These are phyloP conservation scores for Candida arabinofermentans DNA, from an alignment of 805 yeast genomes.

Conservation along the genomic window DNA sequence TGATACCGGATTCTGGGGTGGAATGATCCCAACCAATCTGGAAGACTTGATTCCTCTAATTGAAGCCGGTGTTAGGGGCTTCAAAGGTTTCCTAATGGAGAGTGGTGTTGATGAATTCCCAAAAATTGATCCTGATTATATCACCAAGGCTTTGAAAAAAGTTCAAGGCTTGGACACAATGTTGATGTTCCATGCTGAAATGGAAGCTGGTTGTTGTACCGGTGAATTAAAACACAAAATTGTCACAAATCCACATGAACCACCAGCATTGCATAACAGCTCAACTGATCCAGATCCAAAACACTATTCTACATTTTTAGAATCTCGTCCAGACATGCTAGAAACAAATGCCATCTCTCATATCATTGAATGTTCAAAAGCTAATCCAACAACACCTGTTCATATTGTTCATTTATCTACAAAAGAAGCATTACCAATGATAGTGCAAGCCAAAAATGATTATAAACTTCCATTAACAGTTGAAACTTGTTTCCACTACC, in stretches of 20 bases:
- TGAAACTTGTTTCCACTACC: slow-evolving; percentile 93
- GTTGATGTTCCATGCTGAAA: slow-evolving; percentile 91
- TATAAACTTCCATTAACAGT: slow-evolving; percentile 65
- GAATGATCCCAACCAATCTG: slow-evolving; percentile 76
- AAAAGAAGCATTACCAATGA: slow-evolving; percentile 72
- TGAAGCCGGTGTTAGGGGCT: slow-evolving; percentile 86
- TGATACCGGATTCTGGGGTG: slow-evolving; percentile 97
- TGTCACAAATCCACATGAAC: slow-evolving; percentile 26
- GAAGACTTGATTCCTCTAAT: slow-evolving; percentile 70
- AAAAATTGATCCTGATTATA: slow-evolving; percentile 61
- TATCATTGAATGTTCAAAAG: slow-evolving; percentile 58
- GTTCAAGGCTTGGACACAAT: slow-evolving; percentile 65
- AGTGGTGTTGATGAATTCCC: slow-evolving; percentile 98
- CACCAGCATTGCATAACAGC: slow-evolving; percentile 17
- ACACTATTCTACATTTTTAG: slow-evolving; percentile 53
- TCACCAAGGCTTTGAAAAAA: slow-evolving; percentile 58
- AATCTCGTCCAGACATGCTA: slow-evolving; percentile 84
- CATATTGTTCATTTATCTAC: slow-evolving; percentile 93
- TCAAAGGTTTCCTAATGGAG: slow-evolving; percentile 88
- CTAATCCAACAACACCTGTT: slow-evolving; percentile 57
- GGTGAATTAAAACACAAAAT: slow-evolving; percentile 1
- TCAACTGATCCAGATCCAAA: slow-evolving; percentile 55
- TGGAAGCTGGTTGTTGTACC: slow-evolving; percentile 36
- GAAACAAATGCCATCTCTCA: slow-evolving; percentile 81
- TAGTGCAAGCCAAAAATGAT: slow-evolving; percentile 54